Conservation (phyloP, 306 rosid genomes). For the Begonia peltatifolia region DNA sequence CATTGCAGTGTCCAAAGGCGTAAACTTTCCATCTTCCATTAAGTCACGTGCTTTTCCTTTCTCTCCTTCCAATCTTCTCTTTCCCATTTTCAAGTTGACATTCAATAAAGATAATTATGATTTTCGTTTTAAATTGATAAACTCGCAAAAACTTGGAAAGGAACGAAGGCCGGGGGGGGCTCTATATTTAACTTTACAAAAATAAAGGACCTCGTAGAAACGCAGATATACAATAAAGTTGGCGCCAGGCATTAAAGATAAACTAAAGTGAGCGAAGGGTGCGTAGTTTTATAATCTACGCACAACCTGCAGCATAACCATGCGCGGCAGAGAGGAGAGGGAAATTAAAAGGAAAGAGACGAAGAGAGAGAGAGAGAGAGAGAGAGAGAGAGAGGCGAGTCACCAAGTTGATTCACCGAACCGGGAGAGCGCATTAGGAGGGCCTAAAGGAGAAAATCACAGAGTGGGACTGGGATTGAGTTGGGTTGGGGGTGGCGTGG, state of each 20-base stretch:
- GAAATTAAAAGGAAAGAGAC: constrained; percentile 10
- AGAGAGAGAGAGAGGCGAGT: constrained; percentile 11
- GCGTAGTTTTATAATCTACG: constrained; percentile 22
- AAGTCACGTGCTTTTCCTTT: too few relatives aligned
- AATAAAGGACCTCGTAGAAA: too few relatives aligned
- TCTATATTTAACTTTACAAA: too few relatives aligned
- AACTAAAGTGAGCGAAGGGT: background rate
- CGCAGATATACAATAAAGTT: too few relatives aligned
- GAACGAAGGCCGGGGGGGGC: too few relatives aligned
- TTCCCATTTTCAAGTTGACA: too few relatives aligned
- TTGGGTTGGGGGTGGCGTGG: constrained; percentile 20
- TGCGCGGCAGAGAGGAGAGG: constrained; percentile 18
- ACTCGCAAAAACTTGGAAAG: too few relatives aligned
- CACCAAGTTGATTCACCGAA: constrained; percentile 21
- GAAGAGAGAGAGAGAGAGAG: constrained; percentile 8
- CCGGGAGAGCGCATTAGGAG: constrained; percentile 11
- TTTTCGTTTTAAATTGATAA: too few relatives aligned
- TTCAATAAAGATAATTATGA: too few relatives aligned
- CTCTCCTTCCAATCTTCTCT: too few relatives aligned
- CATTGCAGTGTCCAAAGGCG: constrained; percentile 49
- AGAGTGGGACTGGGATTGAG: constrained; percentile 14
- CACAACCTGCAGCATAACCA: constrained; percentile 40
- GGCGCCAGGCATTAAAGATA: too few relatives aligned
- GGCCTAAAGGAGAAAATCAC: constrained; percentile 11
- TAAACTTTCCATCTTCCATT: constrained; percentile 7